Evolutionary conservation across 257 asterid genomes (phyloP), one percentile per base, ranked within the genome.

Genomic region (Perilla frutescens): DNA sequence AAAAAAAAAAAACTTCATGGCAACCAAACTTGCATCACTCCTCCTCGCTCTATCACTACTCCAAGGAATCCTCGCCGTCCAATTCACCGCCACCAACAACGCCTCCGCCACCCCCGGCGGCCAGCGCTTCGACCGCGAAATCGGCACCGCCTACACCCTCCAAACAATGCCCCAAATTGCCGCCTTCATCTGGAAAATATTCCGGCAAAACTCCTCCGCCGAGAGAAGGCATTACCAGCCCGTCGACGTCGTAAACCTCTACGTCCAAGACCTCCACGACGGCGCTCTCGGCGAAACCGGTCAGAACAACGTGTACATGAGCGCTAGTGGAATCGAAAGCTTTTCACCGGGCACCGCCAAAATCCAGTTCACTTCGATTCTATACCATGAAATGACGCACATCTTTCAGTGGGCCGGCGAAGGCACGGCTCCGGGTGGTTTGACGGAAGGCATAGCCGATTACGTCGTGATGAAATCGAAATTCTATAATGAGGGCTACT

Each of bases 341-440:
- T 62, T 41, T 54, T 2, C 39, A 0, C 9, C 9, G 6, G 68
- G 68, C 37, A 1, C 3, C 39, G 54, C 8, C 12, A 5, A n/a
- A 1, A 9, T 1, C 20, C 1, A 8, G 14, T 62, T 41, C 68
- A 62, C 68, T 0, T 15, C 39, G 20, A 62, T 62, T 1, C 15
- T 62, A 5, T 41, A 62, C 68, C 68, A 62, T 6, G 68, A 62
- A 7, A 62, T 62, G 68, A 62, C 68, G 68, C 68, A 62, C 54
- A 43, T 62, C 0, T 62, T 62, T 8, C 53, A 62, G 53, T 62
- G 68, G 68, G 2, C 53, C 3, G 68, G 68, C 15, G 37, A 62
- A 8, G 68, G 68, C 5, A 62, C 68, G 68, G 68, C 68, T 10
- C 68, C 68, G 39, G 53, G 53, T 0, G 68, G 68, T 1, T 4